These are phyloP conservation scores for Boletus huronensis DNA, from an alignment of 768 basidiomycete genomes.

Conservation along the genomic window DNA sequence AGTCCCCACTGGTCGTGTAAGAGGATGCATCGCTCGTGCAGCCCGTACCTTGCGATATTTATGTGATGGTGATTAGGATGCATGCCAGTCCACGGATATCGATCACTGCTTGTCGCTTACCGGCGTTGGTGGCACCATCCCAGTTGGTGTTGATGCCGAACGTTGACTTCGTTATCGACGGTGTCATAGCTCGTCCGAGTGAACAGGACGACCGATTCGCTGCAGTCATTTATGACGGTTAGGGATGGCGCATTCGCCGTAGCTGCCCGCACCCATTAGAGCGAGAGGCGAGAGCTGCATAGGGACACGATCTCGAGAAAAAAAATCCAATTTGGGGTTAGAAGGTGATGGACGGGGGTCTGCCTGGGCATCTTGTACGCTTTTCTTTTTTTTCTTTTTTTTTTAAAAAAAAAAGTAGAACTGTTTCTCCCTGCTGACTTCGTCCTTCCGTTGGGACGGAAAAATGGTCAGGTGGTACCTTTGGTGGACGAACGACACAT, in stretches of 20 bases:
- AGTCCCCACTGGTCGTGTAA: conserved; percentile 23
- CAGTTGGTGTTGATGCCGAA: conserved; percentile 17
- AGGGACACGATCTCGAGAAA: background rate
- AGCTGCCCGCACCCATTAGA: background rate
- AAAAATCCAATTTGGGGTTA: background rate
- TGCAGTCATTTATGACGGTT: background rate
- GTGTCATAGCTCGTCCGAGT: conserved; percentile 23
- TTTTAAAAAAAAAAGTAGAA: too few relatives aligned
- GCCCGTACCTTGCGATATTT: conserved; percentile 13
- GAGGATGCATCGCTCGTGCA: conserved; percentile 13
- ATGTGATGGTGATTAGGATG: background rate
- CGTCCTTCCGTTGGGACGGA: background rate
- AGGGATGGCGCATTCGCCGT: background rate
- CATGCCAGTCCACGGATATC: background rate
- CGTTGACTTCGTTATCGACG: conserved; percentile 18
- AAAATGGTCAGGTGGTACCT: background rate
- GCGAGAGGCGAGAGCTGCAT: background rate
- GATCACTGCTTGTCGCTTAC: conserved; percentile 8
- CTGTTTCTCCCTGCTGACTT: background rate
- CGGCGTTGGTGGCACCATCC: conserved; percentile 22
- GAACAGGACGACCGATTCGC: background rate
- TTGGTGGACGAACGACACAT: background rate
- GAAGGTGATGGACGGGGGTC: background rate
- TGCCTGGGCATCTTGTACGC: background rate
- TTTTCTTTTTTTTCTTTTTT: background rate